phyloP scores from a whole-genome alignment of 495 filamentous ascomycete genomes.

The Cudoniella acicularis region DNA sequence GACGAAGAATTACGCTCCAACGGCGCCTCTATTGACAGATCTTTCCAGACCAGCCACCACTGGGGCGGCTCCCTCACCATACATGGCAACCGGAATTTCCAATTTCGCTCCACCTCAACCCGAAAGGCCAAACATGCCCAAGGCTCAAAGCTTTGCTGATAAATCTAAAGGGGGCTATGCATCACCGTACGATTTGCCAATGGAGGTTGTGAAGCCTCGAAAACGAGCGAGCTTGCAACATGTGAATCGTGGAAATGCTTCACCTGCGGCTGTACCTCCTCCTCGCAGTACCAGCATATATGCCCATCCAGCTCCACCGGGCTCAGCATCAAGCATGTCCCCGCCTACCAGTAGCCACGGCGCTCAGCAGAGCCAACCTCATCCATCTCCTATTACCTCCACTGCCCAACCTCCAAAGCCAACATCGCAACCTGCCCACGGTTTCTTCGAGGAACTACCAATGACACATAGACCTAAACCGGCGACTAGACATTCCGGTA shows the following conservation, averaged over 20 bases:
- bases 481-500: conserved; percentile 51
- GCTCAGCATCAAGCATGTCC: conserved; percentile 29
- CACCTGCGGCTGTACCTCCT: conserved; percentile 12
- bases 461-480: conserved; percentile 54
- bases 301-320: conserved; percentile 31
- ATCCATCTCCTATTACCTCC: background rate
- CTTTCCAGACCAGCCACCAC: conserved; percentile 35
- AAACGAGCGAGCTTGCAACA: conserved; percentile 43
- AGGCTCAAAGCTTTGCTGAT: conserved; percentile 77
- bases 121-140: conserved; percentile 20
- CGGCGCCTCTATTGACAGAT: conserved; percentile 24
- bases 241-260: conserved; percentile 2
- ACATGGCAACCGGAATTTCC: conserved; percentile 28
- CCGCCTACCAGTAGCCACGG: conserved; percentile 34
- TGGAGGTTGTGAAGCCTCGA: conserved; percentile 69
- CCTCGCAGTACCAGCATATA: conserved; percentile 59
- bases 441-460: conserved; percentile 91
- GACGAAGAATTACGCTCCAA: conserved; percentile 18
- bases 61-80: conserved; percentile 38
- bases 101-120: conserved; percentile 12
- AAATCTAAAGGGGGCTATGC: conserved; percentile 87
- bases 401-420: conserved; percentile 14
- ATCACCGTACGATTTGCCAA: conserved; percentile 92
- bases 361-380: conserved; percentile 24
- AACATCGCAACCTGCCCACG: conserved; percentile 28